Percentiles rank a stretch among this genome's conserved stretches.
Evolutionary conservation across 106 monocot species (phyloP).

Genomic region (Ottelia alismoides): DNA sequence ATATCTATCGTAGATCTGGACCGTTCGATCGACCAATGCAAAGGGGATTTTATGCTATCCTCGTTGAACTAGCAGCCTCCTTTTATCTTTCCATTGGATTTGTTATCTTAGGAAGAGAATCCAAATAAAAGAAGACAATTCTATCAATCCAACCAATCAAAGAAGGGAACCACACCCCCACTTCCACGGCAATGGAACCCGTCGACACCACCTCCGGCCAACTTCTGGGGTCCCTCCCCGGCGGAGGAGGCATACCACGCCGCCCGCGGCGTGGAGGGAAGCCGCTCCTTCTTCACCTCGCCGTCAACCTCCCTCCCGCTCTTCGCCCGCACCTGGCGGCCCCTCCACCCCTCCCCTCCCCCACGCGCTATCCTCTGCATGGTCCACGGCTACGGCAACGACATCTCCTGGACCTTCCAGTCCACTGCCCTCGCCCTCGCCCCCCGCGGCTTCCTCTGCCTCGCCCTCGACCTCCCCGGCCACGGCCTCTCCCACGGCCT

Average conservation of each 20-base stretch:
- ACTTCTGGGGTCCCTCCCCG: conserved; percentile 50
- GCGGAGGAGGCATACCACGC: conserved; percentile 43
- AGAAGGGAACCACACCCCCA: no score
- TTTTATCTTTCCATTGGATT: no score
- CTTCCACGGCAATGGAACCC: background rate
- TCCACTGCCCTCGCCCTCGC: conserved; percentile 77
- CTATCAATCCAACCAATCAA: no score
- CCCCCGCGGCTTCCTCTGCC: conserved; percentile 51
- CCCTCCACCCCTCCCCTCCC: conserved; percentile 8
- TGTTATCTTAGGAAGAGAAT: no score
- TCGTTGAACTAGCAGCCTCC: no score
- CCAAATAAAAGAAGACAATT: no score
- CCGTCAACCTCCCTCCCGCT: conserved; percentile 19
- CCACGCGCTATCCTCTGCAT: conserved; percentile 49
- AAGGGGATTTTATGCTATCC: no score
- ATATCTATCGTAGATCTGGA: no score
- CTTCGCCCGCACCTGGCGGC: conserved; percentile 85
- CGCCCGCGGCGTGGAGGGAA: conserved; percentile 29
- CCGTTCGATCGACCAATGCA: no score
- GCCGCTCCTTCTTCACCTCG: conserved; percentile 23
- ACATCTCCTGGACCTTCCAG: conserved; percentile 96
- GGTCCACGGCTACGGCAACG: conserved; percentile 96
- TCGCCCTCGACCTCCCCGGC: conserved; percentile 76
- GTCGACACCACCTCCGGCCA: background rate
- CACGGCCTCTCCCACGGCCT: conserved; percentile 74